Base-by-base conservation (phyloP, 129 eudicot species). In the Escallonia herrerae region DNA sequence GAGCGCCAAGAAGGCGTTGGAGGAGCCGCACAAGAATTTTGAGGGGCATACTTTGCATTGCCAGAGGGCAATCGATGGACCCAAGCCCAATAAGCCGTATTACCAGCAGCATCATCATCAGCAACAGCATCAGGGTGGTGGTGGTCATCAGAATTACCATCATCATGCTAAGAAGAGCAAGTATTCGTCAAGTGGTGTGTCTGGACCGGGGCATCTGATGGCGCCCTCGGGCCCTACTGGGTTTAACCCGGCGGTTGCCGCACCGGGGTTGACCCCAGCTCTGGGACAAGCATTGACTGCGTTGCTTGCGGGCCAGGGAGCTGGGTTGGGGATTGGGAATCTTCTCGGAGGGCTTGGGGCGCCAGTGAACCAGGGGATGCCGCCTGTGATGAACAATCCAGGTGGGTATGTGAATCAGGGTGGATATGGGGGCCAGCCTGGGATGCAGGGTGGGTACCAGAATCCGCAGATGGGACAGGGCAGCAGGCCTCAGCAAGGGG, bases 281-380 rank as follows among this genome's bases (percentile, higher is more conserved):
- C 63, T 94, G 70, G 97, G 99, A 4, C 99, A 94, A 81, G 99
- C 99, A 5, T 76, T 94, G 80, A 84, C 91, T 10, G 97, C 99
- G 0, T 64, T 93, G 62, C 75, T 94, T 42, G 87, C 97, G 2
- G 48, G 83, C 7, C 97, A 87, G 63, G 90, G 97, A 8, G 95
- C 82, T 45, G 95, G 97, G 0, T 69, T 93, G 62, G 99, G 97
- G 42, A 73, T 87, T 72, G 64, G 68, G 8, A 93, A 89, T 79
- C 77, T 94, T 69, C 74, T 94, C 44, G 99, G 98, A 13, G 58
- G 58, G 22, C 58, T 53, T 4, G 49, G 49, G 49, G 49, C 33
- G n/a, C 58, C 58, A 4, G 81, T 41, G 45, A 79, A 79, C 73
- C 97, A 89, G 78, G 89, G 96, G 15, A 76, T 83, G 73, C 76